phyloP scores from a whole-genome alignment of 306 rosid species.

The Trifolium fragiferum region DNA sequence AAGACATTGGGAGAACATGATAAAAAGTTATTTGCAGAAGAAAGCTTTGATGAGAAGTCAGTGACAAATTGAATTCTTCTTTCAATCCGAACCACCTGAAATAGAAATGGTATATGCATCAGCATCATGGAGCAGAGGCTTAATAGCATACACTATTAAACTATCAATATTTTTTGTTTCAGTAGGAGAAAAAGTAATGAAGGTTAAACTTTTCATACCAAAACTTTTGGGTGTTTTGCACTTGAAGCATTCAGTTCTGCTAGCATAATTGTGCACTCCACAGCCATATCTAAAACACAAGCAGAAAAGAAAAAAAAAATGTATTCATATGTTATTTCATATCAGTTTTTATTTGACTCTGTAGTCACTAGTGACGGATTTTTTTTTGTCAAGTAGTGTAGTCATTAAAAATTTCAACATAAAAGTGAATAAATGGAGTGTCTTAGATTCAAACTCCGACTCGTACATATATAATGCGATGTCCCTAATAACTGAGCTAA shows the following conservation, averaged over 20 bases:
- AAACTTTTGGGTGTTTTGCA: constrained; percentile 73
- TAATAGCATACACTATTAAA: constrained; percentile 25
- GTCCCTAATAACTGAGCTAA: too few species aligned
- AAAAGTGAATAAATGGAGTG: too few species aligned
- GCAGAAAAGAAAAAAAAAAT: constrained; percentile 8
- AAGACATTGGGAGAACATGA: constrained; percentile 36
- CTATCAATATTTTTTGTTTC: constrained; percentile 10
- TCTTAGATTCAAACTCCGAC: too few species aligned
- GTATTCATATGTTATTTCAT: not conserved
- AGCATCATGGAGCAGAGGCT: constrained; percentile 45
- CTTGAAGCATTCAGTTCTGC: constrained; percentile 77
- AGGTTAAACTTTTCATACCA: constrained; percentile 50
- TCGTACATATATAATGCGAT: too few species aligned
- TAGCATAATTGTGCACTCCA: constrained; percentile 87
- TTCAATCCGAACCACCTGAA: constrained; percentile 56
- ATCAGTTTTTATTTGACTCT: not conserved
- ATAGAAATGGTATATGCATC: constrained; percentile 30
- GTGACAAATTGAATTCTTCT: constrained; percentile 12
- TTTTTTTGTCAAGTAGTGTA: too few species aligned
- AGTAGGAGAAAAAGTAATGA: not conserved
- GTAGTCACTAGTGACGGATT: not conserved
- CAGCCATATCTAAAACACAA: constrained; percentile 67
- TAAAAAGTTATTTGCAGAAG: constrained; percentile 37
- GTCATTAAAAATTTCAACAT: too few species aligned
- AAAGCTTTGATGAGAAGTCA: not conserved